Conservation (phyloP, 2,329 filamentous ascomycete genomes). For the Beauveria varroae region DNA sequence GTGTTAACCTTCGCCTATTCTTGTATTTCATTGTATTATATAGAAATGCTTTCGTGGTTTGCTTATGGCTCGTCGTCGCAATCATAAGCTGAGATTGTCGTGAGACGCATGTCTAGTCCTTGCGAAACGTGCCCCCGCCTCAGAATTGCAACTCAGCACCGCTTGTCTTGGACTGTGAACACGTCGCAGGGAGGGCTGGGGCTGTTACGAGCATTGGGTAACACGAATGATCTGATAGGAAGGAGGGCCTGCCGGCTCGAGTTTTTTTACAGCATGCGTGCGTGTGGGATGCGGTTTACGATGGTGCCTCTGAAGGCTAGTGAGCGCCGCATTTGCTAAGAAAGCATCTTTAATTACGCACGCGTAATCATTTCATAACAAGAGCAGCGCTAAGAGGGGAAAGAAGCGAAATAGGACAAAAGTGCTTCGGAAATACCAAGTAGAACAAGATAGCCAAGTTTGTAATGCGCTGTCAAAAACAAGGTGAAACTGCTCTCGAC, state of each 20-base stretch:
- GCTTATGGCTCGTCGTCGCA: background rate
- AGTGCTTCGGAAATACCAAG: too few species aligned
- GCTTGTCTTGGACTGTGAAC: background rate
- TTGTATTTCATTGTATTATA: background rate
- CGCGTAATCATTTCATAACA: background rate
- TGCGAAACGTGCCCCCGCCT: background rate
- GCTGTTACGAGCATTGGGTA: background rate
- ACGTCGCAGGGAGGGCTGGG: background rate
- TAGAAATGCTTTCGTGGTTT: background rate
- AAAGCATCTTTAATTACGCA: background rate
- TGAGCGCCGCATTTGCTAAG: background rate
- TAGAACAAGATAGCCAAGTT: too few species aligned
- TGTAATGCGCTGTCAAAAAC: background rate
- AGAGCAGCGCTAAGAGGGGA: background rate
- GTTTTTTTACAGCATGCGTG: background rate
- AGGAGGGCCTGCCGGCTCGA: background rate
- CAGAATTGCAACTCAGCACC: background rate
- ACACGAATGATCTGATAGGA: constrained; percentile 3
- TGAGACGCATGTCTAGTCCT: background rate
- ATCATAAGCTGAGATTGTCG: background rate
- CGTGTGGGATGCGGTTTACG: background rate
- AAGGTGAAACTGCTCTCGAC: background rate
- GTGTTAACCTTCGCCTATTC: background rate
- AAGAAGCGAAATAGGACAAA: too few species aligned
- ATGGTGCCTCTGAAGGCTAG: background rate